Evolutionary conservation across 192 early-diverging fungal genomes (phyloP).

Genomic region (Coemansia sp.): DNA sequence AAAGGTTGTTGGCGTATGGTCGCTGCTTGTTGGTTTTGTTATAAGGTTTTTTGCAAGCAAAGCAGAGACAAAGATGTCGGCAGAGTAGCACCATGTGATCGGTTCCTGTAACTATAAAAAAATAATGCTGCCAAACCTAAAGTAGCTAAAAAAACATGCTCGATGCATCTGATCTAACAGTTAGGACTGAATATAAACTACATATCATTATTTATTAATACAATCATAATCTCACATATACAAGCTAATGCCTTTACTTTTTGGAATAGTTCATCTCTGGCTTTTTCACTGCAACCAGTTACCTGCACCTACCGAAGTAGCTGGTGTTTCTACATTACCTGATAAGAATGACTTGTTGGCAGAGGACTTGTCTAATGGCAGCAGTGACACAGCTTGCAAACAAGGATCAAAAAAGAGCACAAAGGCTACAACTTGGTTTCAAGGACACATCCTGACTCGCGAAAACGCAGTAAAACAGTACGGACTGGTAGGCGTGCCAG

Average conservation of each 20-base stretch:
- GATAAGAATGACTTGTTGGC: neutral
- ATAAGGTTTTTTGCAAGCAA: neutral
- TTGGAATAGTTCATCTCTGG: constrained; percentile 30
- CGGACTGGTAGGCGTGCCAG: constrained; percentile 25
- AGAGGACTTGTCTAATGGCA: neutral
- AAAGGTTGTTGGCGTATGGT: constrained; percentile 15
- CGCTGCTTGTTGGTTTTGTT: constrained; percentile 11
- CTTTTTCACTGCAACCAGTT: constrained; percentile 15
- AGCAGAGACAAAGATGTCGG: neutral
- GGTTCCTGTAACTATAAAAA: constrained; percentile 3
- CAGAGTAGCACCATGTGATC: constrained; percentile 4
- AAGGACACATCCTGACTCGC: constrained; percentile 23
- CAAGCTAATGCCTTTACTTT: neutral
- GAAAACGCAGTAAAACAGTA: constrained; percentile 8
- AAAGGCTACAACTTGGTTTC: constrained; percentile 24
- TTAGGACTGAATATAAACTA: no score
- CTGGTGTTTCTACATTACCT: neutral
- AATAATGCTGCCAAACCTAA: no score
- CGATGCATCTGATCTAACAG: neutral
- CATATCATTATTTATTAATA: neutral
- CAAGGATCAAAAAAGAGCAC: neutral
- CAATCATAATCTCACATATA: neutral
- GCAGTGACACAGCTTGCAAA: constrained; percentile 1
- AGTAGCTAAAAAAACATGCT: neutral
- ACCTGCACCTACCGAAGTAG: constrained; percentile 11